Base-by-base conservation (phyloP, 2,329 filamentous ascomycete genomes). In the Xylariaceae sp. region DNA sequence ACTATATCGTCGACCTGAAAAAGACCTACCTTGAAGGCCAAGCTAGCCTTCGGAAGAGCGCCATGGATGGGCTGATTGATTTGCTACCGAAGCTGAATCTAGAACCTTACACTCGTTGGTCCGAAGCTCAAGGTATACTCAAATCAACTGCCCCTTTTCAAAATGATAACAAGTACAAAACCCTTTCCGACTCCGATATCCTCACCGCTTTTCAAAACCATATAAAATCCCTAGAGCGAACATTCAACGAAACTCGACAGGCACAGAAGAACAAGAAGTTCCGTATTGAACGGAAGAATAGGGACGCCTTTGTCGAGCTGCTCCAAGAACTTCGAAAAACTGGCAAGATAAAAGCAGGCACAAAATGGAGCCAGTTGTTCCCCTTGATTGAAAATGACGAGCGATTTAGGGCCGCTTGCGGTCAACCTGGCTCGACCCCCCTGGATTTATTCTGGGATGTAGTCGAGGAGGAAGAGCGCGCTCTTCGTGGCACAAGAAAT, bases 381-480 rank as follows among this genome's bases (percentile, higher is more conserved):
- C 84, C 88, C 0, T 70, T 88, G 41, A 82, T 99, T 62, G 83
- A 89, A 64, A 79, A 89, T 50, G 94, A 99, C 66, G 82, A 87
- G 41, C 89, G 92, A 61, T 97, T 96, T 73, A 81, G 79, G 64
- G 86, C 85, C 59, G 91, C 96, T 79, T 82, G 92, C 55, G 92
- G 92, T 45, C 91, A 95, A 68, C 75, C 83, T 53, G 92, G 93
- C 50, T 96, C 92, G 4, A 89, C 85, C 4, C 91, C 94, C 11
- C 81, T 96, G 60, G 92, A 97, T 66, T 79, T 99, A 6, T 97
- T 99, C 76, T 97, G 93, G 91, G 94, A 99, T 70, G 79, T 92
- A 41, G 81, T 97, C 21, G 94, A 97, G 70, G 92, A 96, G 70
- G 92, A 97, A 71, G 93, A 99, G 68, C 85, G 89, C 53, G 86